Conservation (phyloP, 768 basidiomycete genomes). For the Agaricus sinodeliciosus region DNA sequence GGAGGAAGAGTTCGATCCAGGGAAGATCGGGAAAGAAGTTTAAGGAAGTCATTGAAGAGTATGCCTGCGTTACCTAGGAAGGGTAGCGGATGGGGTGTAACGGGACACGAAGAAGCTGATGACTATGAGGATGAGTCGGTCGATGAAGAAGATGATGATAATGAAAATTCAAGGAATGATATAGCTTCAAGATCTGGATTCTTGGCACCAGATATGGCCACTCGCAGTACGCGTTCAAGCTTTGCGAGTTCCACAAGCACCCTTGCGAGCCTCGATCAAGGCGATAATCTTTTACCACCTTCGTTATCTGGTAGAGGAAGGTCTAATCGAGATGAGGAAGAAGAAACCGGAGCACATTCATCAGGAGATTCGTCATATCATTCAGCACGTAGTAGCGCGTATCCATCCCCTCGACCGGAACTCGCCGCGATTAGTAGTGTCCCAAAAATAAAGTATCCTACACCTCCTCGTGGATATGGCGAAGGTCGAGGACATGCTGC, state of each 20-base stretch:
- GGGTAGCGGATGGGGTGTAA: conserved; percentile 21
- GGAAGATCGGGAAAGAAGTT: conserved; percentile 16
- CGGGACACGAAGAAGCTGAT: conserved; percentile 27
- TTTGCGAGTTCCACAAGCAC: conserved; percentile 17
- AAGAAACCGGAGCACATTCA: neutral
- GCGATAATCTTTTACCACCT: neutral
- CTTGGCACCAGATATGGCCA: neutral
- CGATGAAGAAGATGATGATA: conserved; percentile 28
- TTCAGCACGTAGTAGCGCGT: conserved; percentile 3
- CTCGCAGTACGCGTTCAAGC: conserved; percentile 12
- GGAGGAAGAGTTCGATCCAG: neutral
- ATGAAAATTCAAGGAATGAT: conserved; percentile 17
- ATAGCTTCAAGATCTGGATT: neutral
- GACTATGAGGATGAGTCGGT: conserved; percentile 28
- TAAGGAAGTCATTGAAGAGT: conserved; percentile 34
- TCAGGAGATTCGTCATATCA: conserved; percentile 8
- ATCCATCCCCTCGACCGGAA: conserved; percentile 1
- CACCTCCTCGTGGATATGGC: conserved; percentile 1
- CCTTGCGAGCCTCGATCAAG: neutral
- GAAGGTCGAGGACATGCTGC: neutral
- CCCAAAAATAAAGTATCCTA: conserved; percentile 7
- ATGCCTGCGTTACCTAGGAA: conserved; percentile 41
- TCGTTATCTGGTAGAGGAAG: neutral
- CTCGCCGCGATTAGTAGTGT: neutral
- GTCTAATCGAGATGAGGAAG: neutral